phyloP scores from a whole-genome alignment of 148 eudicot species.

The Dysphania ambrosioides region DNA sequence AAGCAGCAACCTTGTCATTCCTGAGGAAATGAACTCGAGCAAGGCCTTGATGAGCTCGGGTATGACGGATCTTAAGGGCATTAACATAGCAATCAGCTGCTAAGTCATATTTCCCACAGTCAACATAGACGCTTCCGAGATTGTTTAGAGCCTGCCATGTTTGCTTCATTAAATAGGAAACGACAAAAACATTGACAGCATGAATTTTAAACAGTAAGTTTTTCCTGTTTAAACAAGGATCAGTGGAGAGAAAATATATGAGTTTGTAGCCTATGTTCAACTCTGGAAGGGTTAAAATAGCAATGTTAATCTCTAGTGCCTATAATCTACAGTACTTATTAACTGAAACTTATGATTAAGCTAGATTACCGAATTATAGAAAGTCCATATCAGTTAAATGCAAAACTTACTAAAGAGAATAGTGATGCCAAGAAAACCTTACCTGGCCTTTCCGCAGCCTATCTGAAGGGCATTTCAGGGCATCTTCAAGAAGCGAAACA shows the following conservation, averaged over 20 bases:
- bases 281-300: neutral
- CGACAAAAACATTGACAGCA: neutral
- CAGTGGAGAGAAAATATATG: neutral
- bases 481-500: constrained; percentile 83
- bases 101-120: constrained; percentile 66
- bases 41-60: constrained; percentile 97
- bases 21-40: constrained; percentile 91
- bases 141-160: constrained; percentile 80
- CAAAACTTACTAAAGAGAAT: neutral
- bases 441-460: constrained; percentile 98
- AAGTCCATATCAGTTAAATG: neutral
- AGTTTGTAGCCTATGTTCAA: neutral
- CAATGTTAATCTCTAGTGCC: too few relatives aligned
- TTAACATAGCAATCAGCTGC: constrained; percentile 94
- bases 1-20: constrained; percentile 67
- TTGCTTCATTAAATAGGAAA: neutral
- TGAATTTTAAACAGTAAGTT: neutral
- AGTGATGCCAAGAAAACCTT: constrained; percentile 27
- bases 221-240: neutral
- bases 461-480: constrained; percentile 97
- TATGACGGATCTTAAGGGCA: constrained; percentile 87
- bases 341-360: too few relatives aligned
- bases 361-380: neutral
- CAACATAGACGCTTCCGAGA: constrained; percentile 94
- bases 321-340: too few relatives aligned